A percentile compares a stretch with the other conserved stretches of the same genome.
These are phyloP conservation scores for Suaeda aralocaspica DNA, from an alignment of 148 eudicot genomes.

Conservation along the genomic window DNA sequence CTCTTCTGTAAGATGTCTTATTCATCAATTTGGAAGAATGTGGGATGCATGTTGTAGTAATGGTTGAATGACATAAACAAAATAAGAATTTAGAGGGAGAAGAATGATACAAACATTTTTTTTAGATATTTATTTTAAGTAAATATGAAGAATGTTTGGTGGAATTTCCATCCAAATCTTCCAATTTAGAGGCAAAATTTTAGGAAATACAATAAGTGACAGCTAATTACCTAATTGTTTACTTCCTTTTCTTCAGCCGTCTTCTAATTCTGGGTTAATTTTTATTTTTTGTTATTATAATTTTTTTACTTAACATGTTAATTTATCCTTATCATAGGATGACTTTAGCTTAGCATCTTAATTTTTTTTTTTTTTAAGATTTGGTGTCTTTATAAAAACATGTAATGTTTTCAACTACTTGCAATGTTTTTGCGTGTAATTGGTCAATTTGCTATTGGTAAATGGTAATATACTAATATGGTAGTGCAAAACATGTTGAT, in stretches of 20 bases:
- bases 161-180: constrained; percentile 14
- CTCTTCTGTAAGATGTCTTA: constrained; percentile 9
- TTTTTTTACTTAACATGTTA: no score
- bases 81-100: constrained; percentile 10
- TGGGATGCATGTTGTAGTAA: constrained; percentile 33
- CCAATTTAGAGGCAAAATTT: constrained; percentile 18
- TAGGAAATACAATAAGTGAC: constrained; percentile 21
- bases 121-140: constrained; percentile 27
- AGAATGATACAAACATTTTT: constrained; percentile 9
- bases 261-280: constrained; percentile 18
- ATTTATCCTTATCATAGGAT: not conserved
- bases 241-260: not conserved
- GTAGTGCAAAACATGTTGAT: constrained; percentile 10
- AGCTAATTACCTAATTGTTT: constrained; percentile 24
- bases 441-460: not conserved
- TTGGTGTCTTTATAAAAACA: not conserved
- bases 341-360: not conserved
- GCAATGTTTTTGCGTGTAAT: not conserved
- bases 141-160: constrained; percentile 18
- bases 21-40: constrained; percentile 19
- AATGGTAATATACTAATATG: no score
- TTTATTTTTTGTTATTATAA: not conserved
- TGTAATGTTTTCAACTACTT: not conserved
- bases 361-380: not conserved
- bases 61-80: not conserved